Evolutionary conservation across 2,329 filamentous ascomycete genomes (phyloP).

Genomic region (Penicillium concentricum): DNA sequence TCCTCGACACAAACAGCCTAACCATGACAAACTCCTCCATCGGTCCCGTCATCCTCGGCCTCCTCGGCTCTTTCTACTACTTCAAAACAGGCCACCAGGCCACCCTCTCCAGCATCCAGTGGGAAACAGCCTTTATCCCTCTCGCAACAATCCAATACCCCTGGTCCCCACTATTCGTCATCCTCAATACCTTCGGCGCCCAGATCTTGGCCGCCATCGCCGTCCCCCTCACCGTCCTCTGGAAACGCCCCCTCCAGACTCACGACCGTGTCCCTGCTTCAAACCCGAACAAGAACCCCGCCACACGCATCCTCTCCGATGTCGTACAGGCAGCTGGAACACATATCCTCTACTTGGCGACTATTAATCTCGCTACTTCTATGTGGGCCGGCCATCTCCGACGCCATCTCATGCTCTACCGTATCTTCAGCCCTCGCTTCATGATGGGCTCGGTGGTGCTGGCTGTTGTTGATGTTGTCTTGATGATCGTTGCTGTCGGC

Average conservation of each 20-base stretch:
- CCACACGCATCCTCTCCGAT: conserved; percentile 59
- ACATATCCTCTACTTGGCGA: conserved; percentile 78
- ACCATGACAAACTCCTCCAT: conserved; percentile 65
- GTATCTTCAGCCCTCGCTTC: conserved; percentile 88
- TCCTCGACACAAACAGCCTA: conserved; percentile 61
- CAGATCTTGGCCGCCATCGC: conserved; percentile 79
- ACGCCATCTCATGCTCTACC: conserved; percentile 92
- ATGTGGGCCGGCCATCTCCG: conserved; percentile 85
- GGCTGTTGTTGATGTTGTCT: conserved; percentile 73
- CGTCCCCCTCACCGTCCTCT: conserved; percentile 78
- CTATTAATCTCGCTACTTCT: conserved; percentile 80
- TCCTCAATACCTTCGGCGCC: conserved; percentile 83
- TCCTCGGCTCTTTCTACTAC: conserved; percentile 92
- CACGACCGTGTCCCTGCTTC: conserved; percentile 45
- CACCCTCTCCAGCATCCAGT: conserved; percentile 82
- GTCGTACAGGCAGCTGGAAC: conserved; percentile 69
- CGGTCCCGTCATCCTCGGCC: conserved; percentile 76
- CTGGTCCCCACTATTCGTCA: conserved; percentile 78
- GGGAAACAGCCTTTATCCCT: conserved; percentile 93
- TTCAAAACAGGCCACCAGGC: conserved; percentile 99
- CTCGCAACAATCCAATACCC: conserved; percentile 81
- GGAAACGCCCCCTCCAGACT: conserved; percentile 81
- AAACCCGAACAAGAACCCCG: conserved; percentile 26
- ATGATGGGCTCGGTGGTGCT: conserved; percentile 75
- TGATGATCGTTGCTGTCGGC: conserved; percentile 67